These are phyloP conservation scores for Marasmius tenuissimus DNA, from an alignment of 1,284 basidiomycete species.

Conservation along the genomic window DNA sequence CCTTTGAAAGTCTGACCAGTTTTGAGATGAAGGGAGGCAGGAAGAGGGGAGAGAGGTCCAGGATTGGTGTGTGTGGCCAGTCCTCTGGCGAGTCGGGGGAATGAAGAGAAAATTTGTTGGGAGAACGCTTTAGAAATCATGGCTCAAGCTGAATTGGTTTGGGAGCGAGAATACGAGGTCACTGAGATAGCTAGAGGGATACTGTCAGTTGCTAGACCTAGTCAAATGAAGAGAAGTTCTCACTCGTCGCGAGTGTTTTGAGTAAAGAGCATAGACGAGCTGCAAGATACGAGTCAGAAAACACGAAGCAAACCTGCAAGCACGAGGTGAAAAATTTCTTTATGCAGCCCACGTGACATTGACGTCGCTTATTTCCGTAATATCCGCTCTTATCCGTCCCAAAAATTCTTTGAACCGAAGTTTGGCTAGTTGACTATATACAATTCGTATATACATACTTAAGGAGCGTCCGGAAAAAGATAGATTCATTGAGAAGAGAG, in stretches of 20 bases:
- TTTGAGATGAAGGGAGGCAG: constrained; percentile 91
- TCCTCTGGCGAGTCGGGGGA: constrained; percentile 52
- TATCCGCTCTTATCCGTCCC: neutral
- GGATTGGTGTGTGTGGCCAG: constrained; percentile 66
- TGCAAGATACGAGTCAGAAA: neutral
- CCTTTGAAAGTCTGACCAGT: constrained; percentile 92
- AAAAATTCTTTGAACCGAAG: neutral
- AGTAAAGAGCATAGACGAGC: constrained; percentile 76
- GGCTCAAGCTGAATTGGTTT: constrained; percentile 46
- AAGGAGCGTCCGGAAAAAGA: too few relatives aligned
- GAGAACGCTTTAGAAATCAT: constrained; percentile 61
- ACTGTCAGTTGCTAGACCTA: constrained; percentile 15
- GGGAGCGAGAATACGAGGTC: constrained; percentile 83
- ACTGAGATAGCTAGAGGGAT: constrained; percentile 67
- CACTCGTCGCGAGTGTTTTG: constrained; percentile 85
- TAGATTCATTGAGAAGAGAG: too few relatives aligned
- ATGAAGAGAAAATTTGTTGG: constrained; percentile 46
- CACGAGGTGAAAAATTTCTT: neutral
- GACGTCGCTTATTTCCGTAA: neutral
- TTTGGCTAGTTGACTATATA: too few relatives aligned
- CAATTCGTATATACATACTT: too few relatives aligned
- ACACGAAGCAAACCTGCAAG: neutral
- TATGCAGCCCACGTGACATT: neutral
- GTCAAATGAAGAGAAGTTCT: constrained; percentile 23
- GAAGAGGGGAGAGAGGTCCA: constrained; percentile 39